Base-by-base conservation (phyloP, 2,329 filamentous ascomycete species). In the Phyllosticta ampelicida region DNA sequence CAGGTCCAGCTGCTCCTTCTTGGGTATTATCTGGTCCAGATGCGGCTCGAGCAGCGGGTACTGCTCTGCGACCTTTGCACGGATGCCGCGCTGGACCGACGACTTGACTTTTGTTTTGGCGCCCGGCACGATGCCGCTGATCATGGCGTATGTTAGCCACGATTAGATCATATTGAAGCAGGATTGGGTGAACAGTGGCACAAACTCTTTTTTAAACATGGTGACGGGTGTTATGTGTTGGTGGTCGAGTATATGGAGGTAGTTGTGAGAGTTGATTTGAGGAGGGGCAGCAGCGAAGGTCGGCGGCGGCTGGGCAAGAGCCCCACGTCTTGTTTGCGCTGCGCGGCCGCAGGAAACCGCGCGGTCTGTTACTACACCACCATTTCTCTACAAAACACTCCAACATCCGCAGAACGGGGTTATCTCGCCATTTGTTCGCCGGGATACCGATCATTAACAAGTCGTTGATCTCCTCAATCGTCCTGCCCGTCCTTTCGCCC, bases 91-190 rank as follows among this genome's bases (percentile, higher is more conserved):
- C 78, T 96, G 91, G 59, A 90, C 89, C 21, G 90, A 96, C 63
- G 92, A 96, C 77, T 97, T 99, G 74, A 97, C 89, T 80, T 97
- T 97, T 66, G 90, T 90, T 77, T 94, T 95, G 59, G 89, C 86
- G 64, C 87, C 84, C 23, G 86, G 77, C 67, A 84, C 78, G 71
- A 96, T 85, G 64, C 88, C 92, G 63, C 64, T 67, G 64, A 53
- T 53, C 20, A 48, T 10, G 6, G 36, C 5, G 9, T 10, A 1
- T 44, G 13, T 44, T n/a, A 44, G 36, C 52, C 2, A 18, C 53
- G 61, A 61, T 61, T 18, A 54, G 60, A 23, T 29, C 26, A 55
- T 56, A 20, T 26, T 64, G 60, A 56, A 60, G 44, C 13, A 52
- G 20, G 51, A 18, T 8, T 11, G 18, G 13, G 23, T 11, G 28